These are phyloP conservation scores for Acrodontium crateriforme DNA, from an alignment of 2,329 filamentous ascomycete species.

Conservation along the genomic window DNA sequence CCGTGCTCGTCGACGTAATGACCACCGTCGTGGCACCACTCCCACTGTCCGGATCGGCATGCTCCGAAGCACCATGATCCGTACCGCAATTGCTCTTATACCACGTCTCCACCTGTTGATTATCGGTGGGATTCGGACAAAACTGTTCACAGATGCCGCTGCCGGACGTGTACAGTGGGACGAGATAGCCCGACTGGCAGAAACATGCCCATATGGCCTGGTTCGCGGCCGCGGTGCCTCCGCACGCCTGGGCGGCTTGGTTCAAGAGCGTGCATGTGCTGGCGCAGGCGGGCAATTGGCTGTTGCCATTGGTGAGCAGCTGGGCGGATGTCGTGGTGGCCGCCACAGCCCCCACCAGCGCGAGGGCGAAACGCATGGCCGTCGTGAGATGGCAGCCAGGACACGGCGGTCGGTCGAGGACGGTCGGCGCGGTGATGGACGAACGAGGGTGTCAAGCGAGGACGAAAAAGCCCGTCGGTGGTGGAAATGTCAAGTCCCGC, in stretches of 20 bases:
- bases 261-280: conserved; percentile 20
- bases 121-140: conserved; percentile 31
- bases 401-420: too few relatives aligned
- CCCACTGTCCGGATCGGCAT: conserved; percentile 8
- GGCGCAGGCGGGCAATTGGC: conserved; percentile 24
- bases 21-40: too few relatives aligned
- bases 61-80: conserved; percentile 27
- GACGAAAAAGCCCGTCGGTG: too few relatives aligned
- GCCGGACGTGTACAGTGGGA: conserved; percentile 40
- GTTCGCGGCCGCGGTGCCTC: conserved; percentile 35
- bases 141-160: conserved; percentile 43
- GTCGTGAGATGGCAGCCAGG: too few relatives aligned
- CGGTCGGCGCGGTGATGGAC: too few relatives aligned
- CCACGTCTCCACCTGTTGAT: conserved; percentile 53
- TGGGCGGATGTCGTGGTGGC: too few relatives aligned
- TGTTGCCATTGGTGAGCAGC: conserved; percentile 19
- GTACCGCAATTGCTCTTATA: conserved; percentile 50
- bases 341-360: too few relatives aligned
- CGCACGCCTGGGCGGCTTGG: conserved; percentile 59
- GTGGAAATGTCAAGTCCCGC: too few relatives aligned
- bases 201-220: conserved; percentile 53
- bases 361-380: too few relatives aligned
- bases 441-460: too few relatives aligned
- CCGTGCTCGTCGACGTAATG: too few relatives aligned
- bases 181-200: conserved; percentile 50